Percentiles rank a stretch among this genome's conserved stretches.
These are phyloP conservation scores for Dimargaris cristalligena DNA, from an alignment of 192 early-diverging fungal genomes.

Conservation along the genomic window DNA sequence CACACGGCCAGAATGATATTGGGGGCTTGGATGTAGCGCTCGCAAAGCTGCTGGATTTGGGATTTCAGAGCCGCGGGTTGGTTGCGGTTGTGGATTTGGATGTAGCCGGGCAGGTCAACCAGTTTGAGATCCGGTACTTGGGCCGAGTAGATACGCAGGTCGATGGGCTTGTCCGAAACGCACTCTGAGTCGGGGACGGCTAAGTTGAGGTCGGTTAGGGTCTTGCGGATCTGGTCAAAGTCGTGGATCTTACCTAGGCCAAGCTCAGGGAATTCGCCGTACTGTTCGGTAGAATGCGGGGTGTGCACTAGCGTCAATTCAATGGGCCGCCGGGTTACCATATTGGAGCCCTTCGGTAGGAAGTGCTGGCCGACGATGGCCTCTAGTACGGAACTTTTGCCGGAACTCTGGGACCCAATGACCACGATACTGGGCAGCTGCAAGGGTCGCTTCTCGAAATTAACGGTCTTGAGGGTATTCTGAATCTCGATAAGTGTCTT, in stretches of 20 bases:
- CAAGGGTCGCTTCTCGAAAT: constrained; percentile 47
- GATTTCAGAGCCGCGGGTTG: constrained; percentile 61
- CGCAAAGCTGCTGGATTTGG: constrained; percentile 68
- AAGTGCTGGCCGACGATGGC: constrained; percentile 77
- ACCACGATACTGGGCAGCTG: constrained; percentile 81
- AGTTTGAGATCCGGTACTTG: constrained; percentile 68
- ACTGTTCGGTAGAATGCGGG: constrained; percentile 53
- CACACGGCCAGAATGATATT: constrained; percentile 78
- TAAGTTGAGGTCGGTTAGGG: constrained; percentile 85
- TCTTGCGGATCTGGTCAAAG: constrained; percentile 80
- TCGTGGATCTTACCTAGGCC: constrained; percentile 78
- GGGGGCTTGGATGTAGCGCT: constrained; percentile 60
- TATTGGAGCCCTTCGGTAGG: constrained; percentile 69
- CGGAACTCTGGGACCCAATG: constrained; percentile 69
- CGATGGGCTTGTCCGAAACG: constrained; percentile 67
- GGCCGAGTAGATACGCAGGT: constrained; percentile 68
- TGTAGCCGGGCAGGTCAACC: constrained; percentile 76
- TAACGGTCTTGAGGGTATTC: constrained; percentile 78
- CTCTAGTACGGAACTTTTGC: constrained; percentile 73
- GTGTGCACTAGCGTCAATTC: constrained; percentile 74
- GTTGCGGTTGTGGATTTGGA: constrained; percentile 66
- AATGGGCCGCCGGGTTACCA: constrained; percentile 72
- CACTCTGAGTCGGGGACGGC: constrained; percentile 88
- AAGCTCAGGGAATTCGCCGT: constrained; percentile 71
- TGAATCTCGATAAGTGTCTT: constrained; percentile 90